Conservation (phyloP, 2,329 filamentous ascomycete species). For the Ophiostoma piceae region DNA sequence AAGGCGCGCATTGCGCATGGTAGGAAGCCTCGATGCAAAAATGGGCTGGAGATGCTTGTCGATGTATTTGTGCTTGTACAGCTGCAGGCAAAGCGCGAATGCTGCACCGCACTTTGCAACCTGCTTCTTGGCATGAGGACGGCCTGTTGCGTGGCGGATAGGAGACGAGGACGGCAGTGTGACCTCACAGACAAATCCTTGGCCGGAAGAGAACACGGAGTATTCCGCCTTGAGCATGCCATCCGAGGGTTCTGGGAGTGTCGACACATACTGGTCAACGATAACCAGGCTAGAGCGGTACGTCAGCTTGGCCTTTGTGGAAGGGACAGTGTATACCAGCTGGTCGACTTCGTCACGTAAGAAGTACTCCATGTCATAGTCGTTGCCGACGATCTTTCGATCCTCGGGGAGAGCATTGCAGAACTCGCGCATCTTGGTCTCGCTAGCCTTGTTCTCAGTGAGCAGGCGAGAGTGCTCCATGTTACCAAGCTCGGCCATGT, state of each 20-base stretch:
- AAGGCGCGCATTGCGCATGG: conserved; percentile 79
- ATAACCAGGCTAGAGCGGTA: conserved; percentile 68
- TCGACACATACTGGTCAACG: conserved; percentile 67
- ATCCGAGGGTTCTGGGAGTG: conserved; percentile 49
- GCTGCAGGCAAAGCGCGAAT: conserved; percentile 69
- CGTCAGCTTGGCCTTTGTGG: conserved; percentile 71
- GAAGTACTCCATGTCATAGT: conserved; percentile 52
- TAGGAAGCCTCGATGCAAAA: conserved; percentile 65
- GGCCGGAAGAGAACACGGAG: conserved; percentile 45
- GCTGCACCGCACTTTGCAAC: conserved; percentile 84
- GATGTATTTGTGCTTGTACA: conserved; percentile 62
- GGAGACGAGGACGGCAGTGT: conserved; percentile 71
- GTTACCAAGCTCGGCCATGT: conserved; percentile 75
- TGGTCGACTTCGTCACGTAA: conserved; percentile 47
- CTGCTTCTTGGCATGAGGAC: conserved; percentile 61
- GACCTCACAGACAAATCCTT: conserved; percentile 69
- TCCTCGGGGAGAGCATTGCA: conserved; percentile 71
- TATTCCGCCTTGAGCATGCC: conserved; percentile 49
- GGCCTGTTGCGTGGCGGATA: conserved; percentile 60
- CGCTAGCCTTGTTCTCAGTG: conserved; percentile 55
- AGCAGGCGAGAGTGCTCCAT: conserved; percentile 52
- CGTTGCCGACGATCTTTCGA: conserved; percentile 58
- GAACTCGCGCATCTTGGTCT: conserved; percentile 64
- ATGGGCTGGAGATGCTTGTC: conserved; percentile 69
- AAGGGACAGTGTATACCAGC: conserved; percentile 54